phyloP scores from a whole-genome alignment of 176 grass and related monocot genomes.

The Zizania latifolia region DNA sequence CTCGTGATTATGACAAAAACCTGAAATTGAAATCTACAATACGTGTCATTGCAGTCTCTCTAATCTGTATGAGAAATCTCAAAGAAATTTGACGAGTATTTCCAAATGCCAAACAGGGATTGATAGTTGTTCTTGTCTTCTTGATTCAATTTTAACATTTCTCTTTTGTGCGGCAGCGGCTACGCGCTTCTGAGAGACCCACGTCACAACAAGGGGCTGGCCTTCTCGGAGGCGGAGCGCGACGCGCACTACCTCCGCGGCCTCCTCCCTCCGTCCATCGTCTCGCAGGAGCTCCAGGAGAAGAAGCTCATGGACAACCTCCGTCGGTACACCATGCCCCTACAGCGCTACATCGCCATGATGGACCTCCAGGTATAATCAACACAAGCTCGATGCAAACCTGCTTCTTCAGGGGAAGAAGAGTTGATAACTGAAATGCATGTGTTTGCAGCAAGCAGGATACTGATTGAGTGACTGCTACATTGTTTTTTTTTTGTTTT shows the following conservation, averaged over 20 bases:
- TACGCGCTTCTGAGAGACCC: slow-evolving; percentile 67
- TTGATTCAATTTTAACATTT: neutral
- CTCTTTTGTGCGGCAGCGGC: slow-evolving; percentile 37
- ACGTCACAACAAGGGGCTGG: slow-evolving; percentile 79
- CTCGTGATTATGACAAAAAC: neutral
- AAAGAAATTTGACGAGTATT: too few species aligned
- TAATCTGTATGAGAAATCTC: too few species aligned
- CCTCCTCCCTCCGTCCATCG: slow-evolving; percentile 57
- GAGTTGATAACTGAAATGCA: too few species aligned
- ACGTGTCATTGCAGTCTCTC: neutral
- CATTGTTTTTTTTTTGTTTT: too few species aligned
- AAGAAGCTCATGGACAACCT: slow-evolving; percentile 81
- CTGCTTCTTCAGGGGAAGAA: too few species aligned
- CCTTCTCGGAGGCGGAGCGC: slow-evolving; percentile 74
- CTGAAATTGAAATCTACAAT: neutral
- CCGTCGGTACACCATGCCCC: slow-evolving; percentile 58
- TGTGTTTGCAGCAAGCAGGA: too few species aligned
- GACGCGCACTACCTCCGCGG: slow-evolving; percentile 93
- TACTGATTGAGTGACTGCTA: too few species aligned
- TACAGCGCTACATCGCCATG: slow-evolving; percentile 90
- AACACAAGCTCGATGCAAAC: too few species aligned
- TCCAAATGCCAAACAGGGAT: too few species aligned
- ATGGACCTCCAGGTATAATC: slow-evolving; percentile 57
- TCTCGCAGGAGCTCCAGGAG: slow-evolving; percentile 77
- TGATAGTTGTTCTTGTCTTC: too few species aligned